phyloP scores from a whole-genome alignment of 805 yeast species.

The Saturnispora ahearnii region DNA sequence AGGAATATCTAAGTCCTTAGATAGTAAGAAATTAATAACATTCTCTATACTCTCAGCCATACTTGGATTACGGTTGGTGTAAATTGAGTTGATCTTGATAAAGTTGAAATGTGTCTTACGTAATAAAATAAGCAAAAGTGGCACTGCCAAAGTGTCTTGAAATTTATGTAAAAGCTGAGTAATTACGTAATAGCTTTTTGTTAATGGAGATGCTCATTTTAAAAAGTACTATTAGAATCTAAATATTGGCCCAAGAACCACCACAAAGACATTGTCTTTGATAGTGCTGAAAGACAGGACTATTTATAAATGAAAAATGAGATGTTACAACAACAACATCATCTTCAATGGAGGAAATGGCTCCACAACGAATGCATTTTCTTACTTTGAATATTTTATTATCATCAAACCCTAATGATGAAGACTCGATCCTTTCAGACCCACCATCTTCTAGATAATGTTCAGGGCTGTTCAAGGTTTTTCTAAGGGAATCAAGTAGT shows the following conservation, averaged over 20 bases:
- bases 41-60: conserved; percentile 3
- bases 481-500: conserved; percentile 26
- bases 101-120: too few species aligned
- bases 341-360: conserved; percentile 30
- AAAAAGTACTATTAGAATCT: background rate
- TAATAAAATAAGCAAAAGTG: too few species aligned
- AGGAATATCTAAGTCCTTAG: conserved; percentile 44
- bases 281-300: conserved; percentile 28
- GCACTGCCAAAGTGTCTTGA: too few species aligned
- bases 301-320: conserved; percentile 19
- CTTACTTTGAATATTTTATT: conserved; percentile 15
- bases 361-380: conserved; percentile 29
- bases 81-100: background rate
- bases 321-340: conserved; percentile 27
- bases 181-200: too few species aligned
- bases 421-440: background rate
- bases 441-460: conserved; percentile 15
- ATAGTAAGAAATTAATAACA: conserved; percentile 39
- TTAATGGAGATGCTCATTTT: background rate
- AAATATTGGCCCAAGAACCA: conserved; percentile 53
- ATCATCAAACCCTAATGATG: background rate
- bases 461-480: conserved; percentile 23
- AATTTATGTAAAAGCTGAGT: too few species aligned
- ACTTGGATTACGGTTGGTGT: background rate
- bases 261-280: conserved; percentile 75